Evolutionary conservation across 495 filamentous ascomycete genomes (phyloP), one percentile per base, ranked within the genome.

Genomic region (Aspergillus hancockii): DNA sequence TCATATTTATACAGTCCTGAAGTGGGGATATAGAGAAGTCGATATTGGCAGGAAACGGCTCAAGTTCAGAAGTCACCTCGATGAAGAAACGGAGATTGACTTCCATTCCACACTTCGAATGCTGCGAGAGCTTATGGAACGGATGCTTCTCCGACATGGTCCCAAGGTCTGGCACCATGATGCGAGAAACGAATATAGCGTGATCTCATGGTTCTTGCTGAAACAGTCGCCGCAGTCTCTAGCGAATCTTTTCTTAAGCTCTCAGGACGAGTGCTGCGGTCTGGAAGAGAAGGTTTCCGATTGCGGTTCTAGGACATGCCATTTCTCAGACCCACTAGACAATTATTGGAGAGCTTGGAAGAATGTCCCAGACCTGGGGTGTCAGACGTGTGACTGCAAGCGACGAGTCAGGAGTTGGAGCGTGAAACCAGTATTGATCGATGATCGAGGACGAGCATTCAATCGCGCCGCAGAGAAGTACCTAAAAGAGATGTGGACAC

Each of bases 301-400:
- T 21, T 50, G 41, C 19, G 62, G 58, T 13, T 31, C 38, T 7
- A 55, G 55, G 40, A 56, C 55, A 40, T 72, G 69, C 55, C 34
- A 49, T 46, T 70, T 68, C 45, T 70, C 69, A 2, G 63, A 70
- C 49, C 64, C 65, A 8, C 59, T 72, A 8, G 66, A 72, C 55
- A 53, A 66, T n/a, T 72, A 72, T 25, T 72, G 69, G 69, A 52
- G 59, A 22, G 69, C 69, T 4, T 69, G 67, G 65, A 63, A 62
- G 49, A 62, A 69, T 22, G 57, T 62, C 31, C 62, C 67, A 7
- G 60, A 64, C 16, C 54, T 68, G 18, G 63, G 61, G 28, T 71
- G 66, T 49, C 56, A 55, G 28, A 51, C 63, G 36, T 72, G 65
- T 54, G 65, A 72, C 60, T 72, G 63, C 57, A 68, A 66, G 54